phyloP scores from a whole-genome alignment of 441 rosid species.

The Erodium trifolium region DNA sequence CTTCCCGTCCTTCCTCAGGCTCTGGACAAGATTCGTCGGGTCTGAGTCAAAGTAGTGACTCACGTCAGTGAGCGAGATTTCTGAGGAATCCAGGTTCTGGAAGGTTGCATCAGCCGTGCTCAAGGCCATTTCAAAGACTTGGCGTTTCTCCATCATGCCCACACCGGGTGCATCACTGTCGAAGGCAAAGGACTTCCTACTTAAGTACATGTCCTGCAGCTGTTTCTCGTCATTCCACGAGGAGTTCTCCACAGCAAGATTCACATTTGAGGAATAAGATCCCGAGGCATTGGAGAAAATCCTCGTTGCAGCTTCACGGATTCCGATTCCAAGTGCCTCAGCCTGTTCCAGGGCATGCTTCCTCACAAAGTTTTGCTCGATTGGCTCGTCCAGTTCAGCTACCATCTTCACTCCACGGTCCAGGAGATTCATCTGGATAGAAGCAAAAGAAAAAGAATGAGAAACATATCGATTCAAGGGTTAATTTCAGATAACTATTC shows the following conservation, averaged over 20 bases:
- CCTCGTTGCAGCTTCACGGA: constrained; percentile 87
- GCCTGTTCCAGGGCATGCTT: constrained; percentile 95
- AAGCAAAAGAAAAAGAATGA: constrained; percentile 13
- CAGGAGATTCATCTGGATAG: constrained; percentile 80
- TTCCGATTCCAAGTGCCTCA: constrained; percentile 58
- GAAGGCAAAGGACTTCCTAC: constrained; percentile 92
- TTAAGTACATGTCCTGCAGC: constrained; percentile 97
- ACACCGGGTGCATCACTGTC: constrained; percentile 90
- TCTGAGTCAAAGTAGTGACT: constrained; percentile 97
- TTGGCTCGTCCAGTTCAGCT: constrained; percentile 91
- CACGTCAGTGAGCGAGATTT: constrained; percentile 92
- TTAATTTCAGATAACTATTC: too few species aligned
- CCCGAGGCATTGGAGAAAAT: constrained; percentile 91
- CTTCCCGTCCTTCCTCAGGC: constrained; percentile 80
- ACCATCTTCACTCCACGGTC: constrained; percentile 98
- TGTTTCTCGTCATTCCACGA: constrained; percentile 99
- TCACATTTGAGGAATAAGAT: constrained; percentile 80
- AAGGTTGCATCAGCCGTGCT: constrained; percentile 95
- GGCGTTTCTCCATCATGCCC: constrained; percentile 84
- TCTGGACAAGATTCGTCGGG: constrained; percentile 91
- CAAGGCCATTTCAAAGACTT: constrained; percentile 92
- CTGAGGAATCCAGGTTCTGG: constrained; percentile 96
- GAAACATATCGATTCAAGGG: neutral
- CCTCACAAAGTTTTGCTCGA: constrained; percentile 72
- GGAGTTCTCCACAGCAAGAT: constrained; percentile 93